Evolutionary conservation across 495 filamentous ascomycete species (phyloP), one percentile per base, ranked within the genome.

Genomic region (Lasiosphaeris hirsuta): DNA sequence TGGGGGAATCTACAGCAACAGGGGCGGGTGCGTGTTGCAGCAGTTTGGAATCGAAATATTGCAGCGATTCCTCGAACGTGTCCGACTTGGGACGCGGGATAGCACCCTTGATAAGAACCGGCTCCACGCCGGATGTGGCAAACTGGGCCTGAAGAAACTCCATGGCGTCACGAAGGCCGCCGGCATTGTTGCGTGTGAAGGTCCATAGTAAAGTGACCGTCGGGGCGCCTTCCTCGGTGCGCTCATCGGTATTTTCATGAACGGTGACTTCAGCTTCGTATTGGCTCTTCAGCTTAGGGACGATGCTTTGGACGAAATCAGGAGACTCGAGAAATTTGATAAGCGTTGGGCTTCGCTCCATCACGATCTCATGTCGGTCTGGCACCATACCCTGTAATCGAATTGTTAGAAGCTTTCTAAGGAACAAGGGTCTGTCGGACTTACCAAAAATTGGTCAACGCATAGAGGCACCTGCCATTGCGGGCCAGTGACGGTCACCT

Each of bases 41-140:
- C 35, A 99, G 76, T 74, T 97, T 97, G 0, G 92, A 94, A 70
- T 96, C 88, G 71, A 99, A 99, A 78, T 90, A 97, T 23, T 90
- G 92, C 34, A 96, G 81, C 40, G 90, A 92, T 58, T 97, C 95
- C 65, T 97, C 94, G 66, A 97, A 99, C 1, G 94, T 96, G 72
- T 99, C 94, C 4, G 94, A 97, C 77, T 97, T 97, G 49, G 94
- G 95, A 44, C 93, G 87, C 0, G 93, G 91, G 59, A 97, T 93
- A 11, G 90, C 86, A 49, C 95, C 94, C 71, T 94, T 96, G 62
- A 99, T 85, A 18, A 90, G 84, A 43, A 82, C 89, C 3, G 87
- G 86, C 60, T 96, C 89, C 36, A 96, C 82, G n/a, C 89, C 88
- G 41, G 90, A 86, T 2, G 87, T 83, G 18, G 92, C 86, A 51